phyloP scores from a whole-genome alignment of 2,329 filamentous ascomycete genomes.

The Aureobasidium sp. region DNA sequence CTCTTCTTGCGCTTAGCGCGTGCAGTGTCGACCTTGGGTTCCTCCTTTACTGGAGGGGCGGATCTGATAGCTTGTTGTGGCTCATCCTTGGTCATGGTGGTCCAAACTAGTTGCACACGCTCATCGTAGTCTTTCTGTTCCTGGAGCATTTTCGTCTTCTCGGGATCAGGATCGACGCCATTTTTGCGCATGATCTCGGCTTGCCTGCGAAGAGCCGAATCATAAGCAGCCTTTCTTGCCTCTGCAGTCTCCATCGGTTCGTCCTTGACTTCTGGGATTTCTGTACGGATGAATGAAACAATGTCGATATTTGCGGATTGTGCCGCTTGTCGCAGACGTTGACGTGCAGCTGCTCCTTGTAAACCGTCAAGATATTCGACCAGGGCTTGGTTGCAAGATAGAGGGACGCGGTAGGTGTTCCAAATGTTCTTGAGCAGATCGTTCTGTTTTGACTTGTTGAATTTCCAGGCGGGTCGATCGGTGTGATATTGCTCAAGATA shows the following conservation, averaged over 20 bases:
- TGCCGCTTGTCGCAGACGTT: conserved; percentile 61
- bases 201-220: conserved; percentile 31
- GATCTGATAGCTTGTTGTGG: conserved; percentile 4
- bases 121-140: conserved; percentile 30
- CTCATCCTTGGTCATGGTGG: conserved; percentile 19
- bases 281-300: neutral
- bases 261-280: conserved; percentile 13
- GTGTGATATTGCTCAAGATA: conserved; percentile 73
- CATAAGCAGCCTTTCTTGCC: conserved; percentile 31
- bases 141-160: conserved; percentile 28
- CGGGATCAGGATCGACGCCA: conserved; percentile 22
- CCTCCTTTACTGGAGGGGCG: conserved; percentile 1
- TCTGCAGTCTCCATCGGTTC: conserved; percentile 30
- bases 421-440: conserved; percentile 78
- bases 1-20: conserved; percentile 22
- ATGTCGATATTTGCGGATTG: conserved; percentile 51
- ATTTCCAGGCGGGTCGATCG: conserved; percentile 73
- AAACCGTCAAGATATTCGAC: conserved; percentile 73
- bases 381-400: conserved; percentile 61
- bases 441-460: conserved; percentile 89
- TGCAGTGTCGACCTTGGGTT: conserved; percentile 2
- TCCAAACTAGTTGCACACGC: conserved; percentile 25
- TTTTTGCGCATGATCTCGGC: conserved; percentile 27
- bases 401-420: conserved; percentile 62
- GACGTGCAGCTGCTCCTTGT: conserved; percentile 62